phyloP scores from a whole-genome alignment of 1,284 basidiomycete genomes.

The Malassezia slooffiae region DNA sequence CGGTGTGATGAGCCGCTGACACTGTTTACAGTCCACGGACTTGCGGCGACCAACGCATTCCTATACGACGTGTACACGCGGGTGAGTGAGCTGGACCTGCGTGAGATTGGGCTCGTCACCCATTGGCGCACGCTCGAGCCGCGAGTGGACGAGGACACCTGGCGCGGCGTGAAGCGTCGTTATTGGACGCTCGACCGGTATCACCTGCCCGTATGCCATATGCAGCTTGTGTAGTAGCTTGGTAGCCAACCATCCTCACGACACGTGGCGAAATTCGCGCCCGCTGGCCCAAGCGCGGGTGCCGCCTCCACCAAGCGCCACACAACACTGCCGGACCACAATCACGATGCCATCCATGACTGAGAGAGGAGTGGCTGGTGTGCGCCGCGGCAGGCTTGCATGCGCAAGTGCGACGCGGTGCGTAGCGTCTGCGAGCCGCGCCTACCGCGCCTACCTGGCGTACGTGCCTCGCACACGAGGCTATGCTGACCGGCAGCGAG shows the following conservation, averaged over 20 bases:
- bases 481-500: constrained; percentile 11
- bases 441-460: constrained; percentile 1
- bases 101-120: constrained; percentile 64
- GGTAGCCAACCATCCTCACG: no score
- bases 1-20: no score
- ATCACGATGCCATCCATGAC: no score
- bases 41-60: constrained; percentile 76
- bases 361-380: no score
- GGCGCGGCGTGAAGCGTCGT: constrained; percentile 33
- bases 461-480: no score
- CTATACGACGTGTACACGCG: constrained; percentile 79
- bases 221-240: constrained; percentile 11
- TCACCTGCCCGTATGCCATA: constrained; percentile 20
- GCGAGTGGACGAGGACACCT: constrained; percentile 25
- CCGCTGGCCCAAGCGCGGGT: no score
- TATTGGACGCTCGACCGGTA: constrained; percentile 37
- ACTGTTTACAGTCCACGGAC: constrained; percentile 60
- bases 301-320: no score
- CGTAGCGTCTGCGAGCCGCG: no score
- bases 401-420: no score
- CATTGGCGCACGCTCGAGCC: constrained; percentile 60
- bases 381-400: no score
- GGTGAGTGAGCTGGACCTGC: constrained; percentile 73
- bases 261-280: no score
- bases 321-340: no score